Evolutionary conservation across 2,329 filamentous ascomycete genomes (phyloP).

Genomic region (Aspergillus costaricaensis): DNA sequence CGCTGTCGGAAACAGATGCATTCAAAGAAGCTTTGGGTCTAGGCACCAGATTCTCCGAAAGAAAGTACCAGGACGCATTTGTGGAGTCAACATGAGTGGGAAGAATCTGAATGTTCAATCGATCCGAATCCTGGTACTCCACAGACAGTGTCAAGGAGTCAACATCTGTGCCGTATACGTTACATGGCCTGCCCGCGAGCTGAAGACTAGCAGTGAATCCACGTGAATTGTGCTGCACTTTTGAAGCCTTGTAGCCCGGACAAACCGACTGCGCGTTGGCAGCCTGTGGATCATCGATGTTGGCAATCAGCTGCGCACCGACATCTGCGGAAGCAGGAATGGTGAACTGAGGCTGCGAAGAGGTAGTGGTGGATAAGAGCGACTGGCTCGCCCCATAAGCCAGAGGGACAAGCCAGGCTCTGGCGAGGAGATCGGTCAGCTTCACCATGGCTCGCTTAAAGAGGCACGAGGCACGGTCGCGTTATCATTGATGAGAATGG

Average conservation of each 20-base stretch:
- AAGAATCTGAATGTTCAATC: slow-evolving; percentile 70
- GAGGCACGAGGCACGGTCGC: slow-evolving; percentile 8
- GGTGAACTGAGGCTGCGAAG: slow-evolving; percentile 44
- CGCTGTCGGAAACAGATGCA: slow-evolving; percentile 38
- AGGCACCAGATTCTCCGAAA: slow-evolving; percentile 65
- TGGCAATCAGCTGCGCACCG: slow-evolving; percentile 58
- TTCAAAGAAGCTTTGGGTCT: slow-evolving; percentile 53
- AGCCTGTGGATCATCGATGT: slow-evolving; percentile 65
- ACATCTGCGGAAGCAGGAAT: slow-evolving; percentile 50
- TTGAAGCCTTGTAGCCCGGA: slow-evolving; percentile 59
- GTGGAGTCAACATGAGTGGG: slow-evolving; percentile 63
- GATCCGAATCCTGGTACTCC: slow-evolving; percentile 65
- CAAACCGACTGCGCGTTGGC: slow-evolving; percentile 65
- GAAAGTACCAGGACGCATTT: slow-evolving; percentile 67
- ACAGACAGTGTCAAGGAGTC: slow-evolving; percentile 67
- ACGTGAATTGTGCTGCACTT: slow-evolving; percentile 47
- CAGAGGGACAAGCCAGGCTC: slow-evolving; percentile 28
- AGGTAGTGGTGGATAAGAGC: slow-evolving; percentile 15
- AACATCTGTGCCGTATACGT: slow-evolving; percentile 77
- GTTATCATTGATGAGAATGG: slow-evolving; percentile 5
- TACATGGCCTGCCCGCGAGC: slow-evolving; percentile 61
- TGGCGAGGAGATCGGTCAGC: slow-evolving; percentile 23
- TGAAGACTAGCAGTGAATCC: slow-evolving; percentile 56
- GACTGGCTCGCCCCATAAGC: slow-evolving; percentile 27
- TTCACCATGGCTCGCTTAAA: slow-evolving; percentile 26